Conservation (phyloP, 106 monocot species). For the Vanilla planifolia region DNA sequence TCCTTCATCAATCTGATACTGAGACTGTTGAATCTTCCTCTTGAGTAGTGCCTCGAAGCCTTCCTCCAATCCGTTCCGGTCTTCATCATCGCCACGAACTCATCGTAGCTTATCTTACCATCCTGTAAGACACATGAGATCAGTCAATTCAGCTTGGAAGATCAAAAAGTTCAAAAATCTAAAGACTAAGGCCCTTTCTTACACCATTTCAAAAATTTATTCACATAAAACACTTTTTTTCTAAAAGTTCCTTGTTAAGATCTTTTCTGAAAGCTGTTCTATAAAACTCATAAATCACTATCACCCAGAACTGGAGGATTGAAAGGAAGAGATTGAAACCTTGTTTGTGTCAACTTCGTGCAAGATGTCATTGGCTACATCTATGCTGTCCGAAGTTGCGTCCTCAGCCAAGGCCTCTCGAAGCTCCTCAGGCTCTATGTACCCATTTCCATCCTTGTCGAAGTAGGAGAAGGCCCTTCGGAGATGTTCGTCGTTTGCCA, state of each 20-base stretch:
- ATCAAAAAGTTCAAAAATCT: no score
- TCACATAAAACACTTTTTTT: no score
- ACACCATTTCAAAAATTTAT: no score
- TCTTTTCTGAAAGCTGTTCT: no score
- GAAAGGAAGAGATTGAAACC: constrained; percentile 19
- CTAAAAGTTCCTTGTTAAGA: no score
- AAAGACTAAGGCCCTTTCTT: no score
- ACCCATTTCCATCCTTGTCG: constrained; percentile 88
- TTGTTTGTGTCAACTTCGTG: constrained; percentile 95
- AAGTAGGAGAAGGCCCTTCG: constrained; percentile 77
- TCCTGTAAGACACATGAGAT: constrained; percentile 10
- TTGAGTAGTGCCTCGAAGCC: constrained; percentile 24
- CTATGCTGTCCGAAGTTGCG: constrained; percentile 48
- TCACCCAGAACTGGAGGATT: no score
- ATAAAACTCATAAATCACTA: no score
- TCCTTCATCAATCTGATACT: constrained; percentile 29
- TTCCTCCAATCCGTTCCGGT: constrained; percentile 29
- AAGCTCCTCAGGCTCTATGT: constrained; percentile 80
- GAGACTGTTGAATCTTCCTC: constrained; percentile 28
- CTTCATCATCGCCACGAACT: constrained; percentile 29
- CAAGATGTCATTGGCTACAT: constrained; percentile 81
- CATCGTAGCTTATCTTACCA: constrained; percentile 22
- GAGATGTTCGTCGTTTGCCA: constrained; percentile 93
- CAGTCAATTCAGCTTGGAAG: not conserved
- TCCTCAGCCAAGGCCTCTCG: constrained; percentile 75